Base-by-base conservation (phyloP, 2,329 filamentous ascomycete genomes). In the Xenosphaeropsis pyriputrescens region DNA sequence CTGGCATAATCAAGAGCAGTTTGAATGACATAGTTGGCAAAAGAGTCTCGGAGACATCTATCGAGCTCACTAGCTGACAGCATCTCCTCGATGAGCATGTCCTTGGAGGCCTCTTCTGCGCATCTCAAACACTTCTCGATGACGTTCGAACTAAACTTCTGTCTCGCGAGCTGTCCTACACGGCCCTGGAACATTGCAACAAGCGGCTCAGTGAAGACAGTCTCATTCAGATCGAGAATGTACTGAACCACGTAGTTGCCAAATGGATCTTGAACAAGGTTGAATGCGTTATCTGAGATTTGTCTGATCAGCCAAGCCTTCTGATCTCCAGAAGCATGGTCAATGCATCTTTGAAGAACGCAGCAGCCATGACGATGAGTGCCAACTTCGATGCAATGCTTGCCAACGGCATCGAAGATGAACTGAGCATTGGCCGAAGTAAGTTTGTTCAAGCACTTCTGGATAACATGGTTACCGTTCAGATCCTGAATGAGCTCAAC, bases 221-320 rank as follows among this genome's bases (percentile, higher is more conserved):
- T 69, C 54, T 98, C 86, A 47, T 86, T 86, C 39, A 96, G 72
- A 55, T 96, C 91, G 48, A 98, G 76, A 54, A 98, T 96, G 63
- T 98, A 98, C 63, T 98, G 91, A 36, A 98, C 83, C 36, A 98
- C 91, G 47, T 98, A 98, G 61, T 98, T 98, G 54, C 91, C 91
- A 50, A 95, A 98, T 0, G 91, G 89, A 57, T 98, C 91, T 57
- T 95, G 86, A 15, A 98, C 86, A 9, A 98, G 74, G 29, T 79
- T 68, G 47, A 85, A 82, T n/a, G 88, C 85, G 55, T 94, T 81
- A 39, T 78, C 69, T 1, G 88, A 95, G 58, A 98, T 96, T 54
- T 84, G 75, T 42, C 72, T 67, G 46, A 98, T 86, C 44, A 98
- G 70, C 63, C 83, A 81, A 42, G 78, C 69, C 64, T 93, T 94